Conservation (phyloP, 192 early-diverging fungal genomes). For the Allomyces macrogynus region DNA sequence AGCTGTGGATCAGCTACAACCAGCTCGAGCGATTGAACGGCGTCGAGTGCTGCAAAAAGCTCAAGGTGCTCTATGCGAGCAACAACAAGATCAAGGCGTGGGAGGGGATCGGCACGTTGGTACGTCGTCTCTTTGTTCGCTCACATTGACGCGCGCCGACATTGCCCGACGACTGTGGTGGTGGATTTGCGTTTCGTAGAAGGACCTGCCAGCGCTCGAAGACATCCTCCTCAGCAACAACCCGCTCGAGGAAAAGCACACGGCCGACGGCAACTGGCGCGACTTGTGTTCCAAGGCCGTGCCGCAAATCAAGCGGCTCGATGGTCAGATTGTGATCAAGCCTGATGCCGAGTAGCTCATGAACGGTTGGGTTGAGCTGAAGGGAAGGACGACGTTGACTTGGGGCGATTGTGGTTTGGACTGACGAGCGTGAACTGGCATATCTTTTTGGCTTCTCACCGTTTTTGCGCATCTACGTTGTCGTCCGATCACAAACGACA, state of each 20-base stretch:
- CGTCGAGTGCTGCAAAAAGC: conserved; percentile 33
- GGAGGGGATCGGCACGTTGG: conserved; percentile 20
- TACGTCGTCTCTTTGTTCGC: conserved; percentile 4
- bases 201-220: conserved; percentile 18
- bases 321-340: conserved; percentile 29
- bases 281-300: conserved; percentile 28
- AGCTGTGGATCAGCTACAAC: conserved; percentile 37
- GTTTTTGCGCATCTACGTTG: too few relatives aligned
- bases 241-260: conserved; percentile 32
- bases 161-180: too few relatives aligned
- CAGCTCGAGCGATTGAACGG: conserved; percentile 28
- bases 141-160: neutral
- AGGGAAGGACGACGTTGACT: neutral
- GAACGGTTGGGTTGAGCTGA: neutral
- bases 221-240: conserved; percentile 27
- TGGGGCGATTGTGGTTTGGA: too few relatives aligned
- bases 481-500: too few relatives aligned
- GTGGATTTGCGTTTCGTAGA: conserved; percentile 3
- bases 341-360: conserved; percentile 11
- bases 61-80: conserved; percentile 30
- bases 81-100: conserved; percentile 39
- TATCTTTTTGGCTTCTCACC: too few relatives aligned
- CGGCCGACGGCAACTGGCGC: conserved; percentile 30
- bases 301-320: conserved; percentile 22
- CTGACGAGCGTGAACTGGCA: too few relatives aligned